Evolutionary conservation across 768 basidiomycete genomes (phyloP), one percentile per base, ranked within the genome.

Genomic region (Cystobasidiopsis lactophilus): DNA sequence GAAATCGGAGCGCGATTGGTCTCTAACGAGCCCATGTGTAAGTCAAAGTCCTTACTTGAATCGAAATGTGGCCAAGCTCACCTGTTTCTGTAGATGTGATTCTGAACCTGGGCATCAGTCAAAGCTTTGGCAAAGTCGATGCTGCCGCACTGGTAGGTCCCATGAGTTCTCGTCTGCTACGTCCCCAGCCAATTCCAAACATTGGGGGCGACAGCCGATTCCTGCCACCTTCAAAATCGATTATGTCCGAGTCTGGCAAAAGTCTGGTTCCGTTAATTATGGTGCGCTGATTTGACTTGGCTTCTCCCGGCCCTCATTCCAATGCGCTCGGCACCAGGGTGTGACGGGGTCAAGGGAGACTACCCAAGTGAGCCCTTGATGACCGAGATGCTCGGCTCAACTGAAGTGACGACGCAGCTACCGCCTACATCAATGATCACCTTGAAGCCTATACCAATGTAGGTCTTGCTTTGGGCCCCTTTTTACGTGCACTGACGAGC

Each of bases 241-340:
- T 63, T 91, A 79, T 69, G 76, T 91, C 52, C 75, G 88, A 21
- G 82, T 93, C 14, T 93, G 91, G 66, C 86, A 91, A 26, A 47
- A 47, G 29, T n/a, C 23, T 4, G 29, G 24, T 29, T 30, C 23
- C 11, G n/a, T 47, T n/a, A 26, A 47, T 29, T n/a, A 21, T 9
- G 45, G 41, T 43, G n/a, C n/a, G n/a, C n/a, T n/a, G n/a, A n/a
- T 43, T 11, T 24, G 9, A 9, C 41, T 18, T 11, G 41, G 19
- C 19, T 38, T 38, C 37, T 38, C 11, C 19, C 11, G 19, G 37
- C 37, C 11, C 11, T 38, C 11, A 11, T 11, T 11, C 37, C 19
- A 19, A 38, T 38, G 11, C 11, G 19, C 37, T 11, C 11, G 11
- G 37, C 37, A 38, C 11, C 19, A 38, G 37, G 40, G 7, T 43